Percentiles rank a stretch among this genome's conserved stretches.
These are phyloP conservation scores for Suillus variegatus DNA, from an alignment of 768 basidiomycete genomes.

Conservation along the genomic window DNA sequence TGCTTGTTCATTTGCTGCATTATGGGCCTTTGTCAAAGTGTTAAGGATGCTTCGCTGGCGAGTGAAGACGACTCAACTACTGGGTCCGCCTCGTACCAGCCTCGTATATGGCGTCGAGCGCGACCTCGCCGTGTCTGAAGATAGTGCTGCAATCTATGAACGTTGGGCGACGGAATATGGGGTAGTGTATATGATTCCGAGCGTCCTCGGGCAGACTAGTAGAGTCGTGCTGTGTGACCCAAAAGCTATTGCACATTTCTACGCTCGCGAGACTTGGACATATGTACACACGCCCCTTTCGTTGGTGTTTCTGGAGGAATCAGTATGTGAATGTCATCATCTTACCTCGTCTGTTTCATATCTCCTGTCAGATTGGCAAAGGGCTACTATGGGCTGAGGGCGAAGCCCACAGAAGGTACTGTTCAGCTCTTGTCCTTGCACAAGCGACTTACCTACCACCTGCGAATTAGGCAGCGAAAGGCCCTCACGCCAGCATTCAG, in stretches of 20 bases:
- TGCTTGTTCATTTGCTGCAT: background rate
- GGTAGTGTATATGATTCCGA: conserved; percentile 16
- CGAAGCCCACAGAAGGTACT: background rate
- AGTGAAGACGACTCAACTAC: conserved; percentile 16
- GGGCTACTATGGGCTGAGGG: conserved; percentile 31
- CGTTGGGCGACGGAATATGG: conserved; percentile 25
- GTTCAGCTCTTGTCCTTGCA: background rate
- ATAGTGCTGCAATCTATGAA: conserved; percentile 19
- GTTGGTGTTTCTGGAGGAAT: conserved; percentile 30
- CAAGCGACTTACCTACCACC: background rate
- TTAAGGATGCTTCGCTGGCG: background rate
- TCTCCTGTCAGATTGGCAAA: conserved; percentile 21
- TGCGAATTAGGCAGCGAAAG: conserved; percentile 34
- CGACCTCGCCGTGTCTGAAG: background rate
- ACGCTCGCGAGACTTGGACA: conserved; percentile 26
- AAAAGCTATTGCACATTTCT: conserved; percentile 52
- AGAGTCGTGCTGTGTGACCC: conserved; percentile 38
- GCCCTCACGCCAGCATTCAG: conserved; percentile 43
- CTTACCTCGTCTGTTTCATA: background rate
- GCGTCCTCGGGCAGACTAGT: conserved; percentile 11
- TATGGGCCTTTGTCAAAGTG: background rate
- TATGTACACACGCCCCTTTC: conserved; percentile 44
- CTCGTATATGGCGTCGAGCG: conserved; percentile 20
- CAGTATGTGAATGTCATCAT: conserved; percentile 6
- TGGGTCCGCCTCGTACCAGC: conserved; percentile 20